Conservation (phyloP, 148 eudicot genomes). For the Simmondsia chinensis region DNA sequence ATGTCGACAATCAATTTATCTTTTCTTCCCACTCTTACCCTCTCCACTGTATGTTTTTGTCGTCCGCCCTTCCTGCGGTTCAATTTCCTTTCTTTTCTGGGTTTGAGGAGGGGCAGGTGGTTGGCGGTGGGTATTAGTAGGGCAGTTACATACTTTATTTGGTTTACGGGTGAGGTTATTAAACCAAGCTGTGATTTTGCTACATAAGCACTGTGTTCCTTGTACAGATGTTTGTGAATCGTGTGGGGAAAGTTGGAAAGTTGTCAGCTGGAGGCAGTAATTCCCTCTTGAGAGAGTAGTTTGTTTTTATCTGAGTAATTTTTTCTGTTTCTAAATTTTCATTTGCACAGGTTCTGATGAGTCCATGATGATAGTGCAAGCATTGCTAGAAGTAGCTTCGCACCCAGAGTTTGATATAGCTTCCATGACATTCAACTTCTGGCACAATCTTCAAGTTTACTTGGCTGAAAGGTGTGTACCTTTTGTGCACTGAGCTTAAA, state of each 20-base stretch:
- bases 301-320: slow-evolving; percentile 1
- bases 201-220: too few species aligned
- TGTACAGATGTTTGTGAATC: too few species aligned
- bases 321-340: slow-evolving; percentile 1
- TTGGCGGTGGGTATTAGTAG: not conserved
- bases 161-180: not conserved
- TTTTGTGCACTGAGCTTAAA: not conserved
- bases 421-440: slow-evolving; percentile 98
- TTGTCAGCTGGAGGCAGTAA: too few species aligned
- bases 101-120: too few species aligned
- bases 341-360: slow-evolving; percentile 77
- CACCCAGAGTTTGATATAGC: slow-evolving; percentile 98
- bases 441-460: slow-evolving; percentile 90
- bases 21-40: too few species aligned
- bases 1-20: too few species aligned
- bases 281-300: too few species aligned
- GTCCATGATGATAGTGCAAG: slow-evolving; percentile 85
- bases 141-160: not conserved
- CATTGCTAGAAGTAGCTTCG: slow-evolving; percentile 82
- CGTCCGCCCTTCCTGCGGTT: not conserved
- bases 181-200: not conserved
- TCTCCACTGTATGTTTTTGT: not conserved
- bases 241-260: too few species aligned
- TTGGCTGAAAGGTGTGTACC: slow-evolving; percentile 65
- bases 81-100: not conserved